Percentiles rank a stretch among this genome's conserved stretches.
phyloP scores from a whole-genome alignment of 2,329 filamentous ascomycete species.

The Trichothecium roseum region DNA sequence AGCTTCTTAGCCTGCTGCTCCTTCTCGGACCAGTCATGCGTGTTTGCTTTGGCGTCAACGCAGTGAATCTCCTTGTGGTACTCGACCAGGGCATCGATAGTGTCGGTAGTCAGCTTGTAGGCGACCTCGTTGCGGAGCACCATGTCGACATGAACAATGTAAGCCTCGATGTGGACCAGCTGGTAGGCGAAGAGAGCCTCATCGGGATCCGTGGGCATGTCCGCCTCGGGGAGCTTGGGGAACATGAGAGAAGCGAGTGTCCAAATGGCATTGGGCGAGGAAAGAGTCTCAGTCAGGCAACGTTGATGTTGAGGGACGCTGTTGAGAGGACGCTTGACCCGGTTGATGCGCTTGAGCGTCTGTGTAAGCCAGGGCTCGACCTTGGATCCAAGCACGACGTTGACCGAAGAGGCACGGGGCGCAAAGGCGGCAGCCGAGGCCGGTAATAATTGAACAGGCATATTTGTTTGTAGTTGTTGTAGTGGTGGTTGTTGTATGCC shows the following conservation, averaged over 20 bases:
- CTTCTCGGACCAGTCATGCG: conserved; percentile 94
- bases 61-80: conserved; percentile 96
- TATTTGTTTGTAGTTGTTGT: conserved; percentile 11
- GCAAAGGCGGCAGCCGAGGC: conserved; percentile 95
- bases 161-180: conserved; percentile 87
- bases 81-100: conserved; percentile 85
- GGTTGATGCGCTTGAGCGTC: conserved; percentile 93
- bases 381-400: conserved; percentile 85
- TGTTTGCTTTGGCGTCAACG: conserved; percentile 77
- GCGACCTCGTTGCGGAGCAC: conserved; percentile 94
- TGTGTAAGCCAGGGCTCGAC: conserved; percentile 95
- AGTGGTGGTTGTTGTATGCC: conserved; percentile 2
- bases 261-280: conserved; percentile 86
- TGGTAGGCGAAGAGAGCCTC: conserved; percentile 79
- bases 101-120: conserved; percentile 92
- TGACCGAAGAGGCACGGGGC: conserved; percentile 79
- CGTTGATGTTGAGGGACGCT: conserved; percentile 90
- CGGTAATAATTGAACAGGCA: conserved; percentile 89
- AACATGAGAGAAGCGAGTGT: conserved; percentile 88
- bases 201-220: conserved; percentile 72
- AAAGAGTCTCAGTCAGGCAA: conserved; percentile 91
- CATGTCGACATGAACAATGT: conserved; percentile 99
- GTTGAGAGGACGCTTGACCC: conserved; percentile 93
- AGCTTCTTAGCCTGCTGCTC: conserved; percentile 93
- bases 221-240: conserved; percentile 75